phyloP scores from a whole-genome alignment of 129 eudicot genomes.

The Logfia minima region DNA sequence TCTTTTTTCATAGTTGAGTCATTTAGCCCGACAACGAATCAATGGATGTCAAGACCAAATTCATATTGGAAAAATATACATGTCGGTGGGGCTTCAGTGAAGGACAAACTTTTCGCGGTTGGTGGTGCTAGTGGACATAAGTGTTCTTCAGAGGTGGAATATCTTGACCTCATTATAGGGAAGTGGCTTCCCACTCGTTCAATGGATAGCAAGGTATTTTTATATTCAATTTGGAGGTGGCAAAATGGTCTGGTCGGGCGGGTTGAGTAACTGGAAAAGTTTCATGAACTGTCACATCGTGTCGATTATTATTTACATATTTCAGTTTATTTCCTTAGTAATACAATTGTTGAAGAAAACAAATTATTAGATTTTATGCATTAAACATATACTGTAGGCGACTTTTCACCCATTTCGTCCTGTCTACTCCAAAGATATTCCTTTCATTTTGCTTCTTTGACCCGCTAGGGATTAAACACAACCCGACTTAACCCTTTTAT shows the following conservation, averaged over 20 bases:
- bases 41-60: slow-evolving; percentile 58
- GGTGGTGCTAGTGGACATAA: slow-evolving; percentile 63
- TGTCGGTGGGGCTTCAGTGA: slow-evolving; percentile 52
- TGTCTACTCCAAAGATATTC: neutral
- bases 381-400: neutral
- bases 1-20: slow-evolving; percentile 60
- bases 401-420: neutral
- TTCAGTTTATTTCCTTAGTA: too few relatives aligned
- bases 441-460: neutral
- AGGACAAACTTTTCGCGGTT: slow-evolving; percentile 54
- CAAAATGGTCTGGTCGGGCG: neutral
- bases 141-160: slow-evolving; percentile 64
- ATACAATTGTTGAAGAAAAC: too few relatives aligned
- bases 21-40: slow-evolving; percentile 41
- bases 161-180: slow-evolving; percentile 52
- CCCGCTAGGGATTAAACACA: neutral
- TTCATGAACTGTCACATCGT: too few relatives aligned
- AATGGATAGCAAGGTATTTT: slow-evolving; percentile 66
- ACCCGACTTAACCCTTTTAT: neutral
- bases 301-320: too few relatives aligned
- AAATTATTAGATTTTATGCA: neutral
- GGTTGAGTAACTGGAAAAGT: neutral
- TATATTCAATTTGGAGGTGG: neutral
- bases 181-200: slow-evolving; percentile 53
- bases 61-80: slow-evolving; percentile 48